Evolutionary conservation across 345 rosid species (phyloP).

Genomic region (Garcia nutans): DNA sequence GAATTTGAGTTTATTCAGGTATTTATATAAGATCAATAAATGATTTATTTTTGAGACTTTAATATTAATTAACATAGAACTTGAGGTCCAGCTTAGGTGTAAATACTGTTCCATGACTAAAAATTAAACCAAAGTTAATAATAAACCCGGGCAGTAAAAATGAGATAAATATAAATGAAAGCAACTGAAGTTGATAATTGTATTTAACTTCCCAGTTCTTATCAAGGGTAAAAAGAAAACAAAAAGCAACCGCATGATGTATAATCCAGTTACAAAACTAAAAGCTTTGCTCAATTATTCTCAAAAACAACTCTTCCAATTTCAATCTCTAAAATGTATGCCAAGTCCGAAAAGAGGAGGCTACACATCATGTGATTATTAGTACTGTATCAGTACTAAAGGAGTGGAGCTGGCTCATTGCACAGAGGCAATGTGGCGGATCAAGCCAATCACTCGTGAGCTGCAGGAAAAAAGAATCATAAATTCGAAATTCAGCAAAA

Average conservation of each 20-base stretch:
- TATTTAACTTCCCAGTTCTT: background rate
- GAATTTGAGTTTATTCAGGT: too few species aligned
- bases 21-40: too few species aligned
- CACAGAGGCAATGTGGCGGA: conserved; percentile 45
- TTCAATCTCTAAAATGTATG: background rate
- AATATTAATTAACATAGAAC: too few species aligned
- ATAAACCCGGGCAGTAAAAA: too few species aligned
- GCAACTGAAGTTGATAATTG: background rate
- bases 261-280: background rate
- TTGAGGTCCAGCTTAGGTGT: too few species aligned
- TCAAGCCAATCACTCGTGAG: conserved; percentile 55
- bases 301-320: background rate
- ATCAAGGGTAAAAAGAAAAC: background rate
- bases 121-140: too few species aligned
- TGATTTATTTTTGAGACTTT: too few species aligned
- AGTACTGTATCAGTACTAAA: background rate
- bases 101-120: too few species aligned
- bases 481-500: background rate
- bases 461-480: conserved; percentile 21
- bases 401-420: background rate
- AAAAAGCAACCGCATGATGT: background rate
- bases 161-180: too few species aligned
- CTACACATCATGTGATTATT: background rate
- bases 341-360: conserved; percentile 12
- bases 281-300: conserved; percentile 6